phyloP scores from a whole-genome alignment of 495 filamentous ascomycete species.

The Hyaloscypha finlandica region DNA sequence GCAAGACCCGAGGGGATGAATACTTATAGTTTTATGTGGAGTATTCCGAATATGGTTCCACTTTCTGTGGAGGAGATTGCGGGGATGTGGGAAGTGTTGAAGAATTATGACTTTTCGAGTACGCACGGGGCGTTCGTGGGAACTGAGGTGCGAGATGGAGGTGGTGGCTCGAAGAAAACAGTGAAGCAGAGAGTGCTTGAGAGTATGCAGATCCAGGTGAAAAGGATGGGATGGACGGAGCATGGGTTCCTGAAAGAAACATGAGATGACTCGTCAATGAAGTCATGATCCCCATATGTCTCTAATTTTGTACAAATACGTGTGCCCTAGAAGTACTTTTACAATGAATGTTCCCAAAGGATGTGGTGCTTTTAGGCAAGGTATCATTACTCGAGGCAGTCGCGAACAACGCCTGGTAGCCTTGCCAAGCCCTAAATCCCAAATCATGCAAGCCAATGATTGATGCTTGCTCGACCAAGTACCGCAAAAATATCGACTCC shows the following conservation, averaged over 20 bases:
- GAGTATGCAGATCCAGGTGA: constrained; percentile 73
- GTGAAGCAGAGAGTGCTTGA: constrained; percentile 67
- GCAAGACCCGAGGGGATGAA: constrained; percentile 56
- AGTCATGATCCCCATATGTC: neutral
- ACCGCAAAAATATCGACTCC: neutral
- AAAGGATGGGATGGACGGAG: constrained; percentile 52
- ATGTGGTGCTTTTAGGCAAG: neutral
- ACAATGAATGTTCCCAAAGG: neutral
- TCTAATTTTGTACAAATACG: neutral
- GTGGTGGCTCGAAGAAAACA: constrained; percentile 29
- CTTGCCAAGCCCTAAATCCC: neutral
- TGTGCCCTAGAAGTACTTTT: neutral
- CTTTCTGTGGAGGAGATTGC: constrained; percentile 57
- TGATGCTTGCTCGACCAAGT: neutral
- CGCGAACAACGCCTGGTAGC: neutral
- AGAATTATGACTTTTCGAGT: constrained; percentile 59
- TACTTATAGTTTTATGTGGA: constrained; percentile 75
- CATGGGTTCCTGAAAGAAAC: constrained; percentile 48
- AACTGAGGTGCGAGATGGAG: constrained; percentile 48
- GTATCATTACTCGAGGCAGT: neutral
- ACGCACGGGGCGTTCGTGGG: constrained; percentile 67
- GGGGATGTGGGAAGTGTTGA: constrained; percentile 53
- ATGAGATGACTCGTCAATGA: neutral
- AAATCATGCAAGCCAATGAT: neutral
- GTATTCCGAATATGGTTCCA: constrained; percentile 79